A percentile compares a stretch with the other conserved stretches of the same genome.
Evolutionary conservation across 1,284 basidiomycete species (phyloP).

Genomic region (Gymnopus androsaceus): DNA sequence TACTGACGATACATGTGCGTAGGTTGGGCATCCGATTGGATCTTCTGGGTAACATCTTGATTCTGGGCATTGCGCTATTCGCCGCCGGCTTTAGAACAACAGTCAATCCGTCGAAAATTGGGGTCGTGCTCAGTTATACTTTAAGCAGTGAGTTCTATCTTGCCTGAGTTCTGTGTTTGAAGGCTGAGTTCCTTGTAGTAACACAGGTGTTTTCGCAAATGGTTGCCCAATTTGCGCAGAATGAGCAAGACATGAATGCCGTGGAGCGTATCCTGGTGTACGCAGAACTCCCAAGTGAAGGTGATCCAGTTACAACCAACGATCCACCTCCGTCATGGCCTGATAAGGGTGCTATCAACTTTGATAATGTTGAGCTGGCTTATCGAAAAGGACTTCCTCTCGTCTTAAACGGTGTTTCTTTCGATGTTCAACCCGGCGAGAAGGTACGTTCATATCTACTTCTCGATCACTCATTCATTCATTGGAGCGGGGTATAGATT

Average conservation of each 20-base stretch:
- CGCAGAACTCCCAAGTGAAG: slow-evolving; percentile 54
- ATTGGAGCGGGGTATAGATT: slow-evolving; percentile 39
- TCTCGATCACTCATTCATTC: neutral
- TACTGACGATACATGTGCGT: slow-evolving; percentile 52
- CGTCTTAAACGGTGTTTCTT: slow-evolving; percentile 69
- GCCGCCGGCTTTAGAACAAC: slow-evolving; percentile 48
- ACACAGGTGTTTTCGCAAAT: slow-evolving; percentile 59
- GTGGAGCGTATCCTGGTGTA: slow-evolving; percentile 69
- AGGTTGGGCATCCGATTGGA: slow-evolving; percentile 62
- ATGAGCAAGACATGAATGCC: slow-evolving; percentile 73
- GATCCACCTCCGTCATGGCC: slow-evolving; percentile 73
- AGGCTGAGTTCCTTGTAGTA: slow-evolving; percentile 34
- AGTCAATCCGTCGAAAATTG: slow-evolving; percentile 49
- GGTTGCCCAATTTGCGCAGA: slow-evolving; percentile 57
- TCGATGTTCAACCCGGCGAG: slow-evolving; percentile 66
- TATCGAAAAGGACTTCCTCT: slow-evolving; percentile 75
- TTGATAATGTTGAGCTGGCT: slow-evolving; percentile 62
- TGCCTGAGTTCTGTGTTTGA: slow-evolving; percentile 1
- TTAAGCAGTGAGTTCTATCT: slow-evolving; percentile 48
- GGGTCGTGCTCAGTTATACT: slow-evolving; percentile 66
- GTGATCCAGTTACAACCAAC: slow-evolving; percentile 39
- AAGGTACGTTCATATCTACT: slow-evolving; percentile 47
- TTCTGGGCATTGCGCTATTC: slow-evolving; percentile 74
- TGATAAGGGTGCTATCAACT: slow-evolving; percentile 57
- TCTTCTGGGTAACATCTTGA: slow-evolving; percentile 71